phyloP scores from a whole-genome alignment of 2,329 filamentous ascomycete genomes.

The Aspergillus phoenicis region DNA sequence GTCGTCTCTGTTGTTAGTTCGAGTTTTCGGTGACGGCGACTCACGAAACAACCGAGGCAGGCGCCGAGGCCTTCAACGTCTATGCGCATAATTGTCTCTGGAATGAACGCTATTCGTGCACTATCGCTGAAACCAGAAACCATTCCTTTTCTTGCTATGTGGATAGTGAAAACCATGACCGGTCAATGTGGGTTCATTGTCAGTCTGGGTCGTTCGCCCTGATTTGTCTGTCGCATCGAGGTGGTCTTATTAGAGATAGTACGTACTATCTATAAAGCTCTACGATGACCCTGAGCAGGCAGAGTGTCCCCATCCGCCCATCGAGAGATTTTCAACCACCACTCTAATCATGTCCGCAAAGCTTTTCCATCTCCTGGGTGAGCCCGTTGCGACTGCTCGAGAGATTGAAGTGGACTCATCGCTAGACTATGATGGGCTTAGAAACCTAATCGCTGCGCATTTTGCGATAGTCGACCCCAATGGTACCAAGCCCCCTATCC shows the following conservation, averaged over 20 bases:
- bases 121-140: neutral
- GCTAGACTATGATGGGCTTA: conserved; percentile 22
- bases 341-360: conserved; percentile 19
- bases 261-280: neutral
- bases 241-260: neutral
- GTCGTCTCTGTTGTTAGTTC: neutral
- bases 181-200: neutral
- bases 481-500: conserved; percentile 19
- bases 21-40: neutral
- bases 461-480: conserved; percentile 36
- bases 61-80: neutral
- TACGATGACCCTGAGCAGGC: neutral
- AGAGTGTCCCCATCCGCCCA: neutral
- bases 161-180: neutral
- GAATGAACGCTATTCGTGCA: neutral
- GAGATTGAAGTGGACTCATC: conserved; percentile 26
- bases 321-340: neutral
- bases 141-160: neutral
- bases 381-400: conserved; percentile 23
- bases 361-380: conserved; percentile 27
- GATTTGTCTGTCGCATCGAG: conserved; percentile 1
- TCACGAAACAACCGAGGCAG: conserved; percentile 3
- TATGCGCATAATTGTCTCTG: neutral
- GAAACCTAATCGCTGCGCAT: conserved; percentile 29
- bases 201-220: neutral